phyloP scores from a whole-genome alignment of 2,329 filamentous ascomycete genomes.

The Aurifilum marmelostoma region DNA sequence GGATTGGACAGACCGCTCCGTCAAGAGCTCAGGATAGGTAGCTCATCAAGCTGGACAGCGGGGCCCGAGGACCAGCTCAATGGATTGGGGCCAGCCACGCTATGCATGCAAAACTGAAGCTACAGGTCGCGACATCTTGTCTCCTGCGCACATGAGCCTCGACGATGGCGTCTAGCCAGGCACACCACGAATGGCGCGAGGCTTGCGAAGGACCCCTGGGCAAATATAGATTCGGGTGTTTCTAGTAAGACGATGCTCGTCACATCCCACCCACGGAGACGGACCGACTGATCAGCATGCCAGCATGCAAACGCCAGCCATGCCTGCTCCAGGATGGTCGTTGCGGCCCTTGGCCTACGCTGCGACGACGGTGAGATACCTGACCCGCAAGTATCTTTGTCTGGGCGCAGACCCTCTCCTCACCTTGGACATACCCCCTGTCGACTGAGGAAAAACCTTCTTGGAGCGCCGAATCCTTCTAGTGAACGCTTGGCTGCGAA shows the following conservation, averaged over 20 bases:
- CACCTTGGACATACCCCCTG: neutral
- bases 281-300: conserved; percentile 8
- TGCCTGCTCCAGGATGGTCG: conserved; percentile 8
- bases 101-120: neutral
- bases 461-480: neutral
- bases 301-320: conserved; percentile 8
- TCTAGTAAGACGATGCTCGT: neutral
- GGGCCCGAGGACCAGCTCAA: neutral
- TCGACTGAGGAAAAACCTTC: neutral
- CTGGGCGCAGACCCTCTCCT: neutral
- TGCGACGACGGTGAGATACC: conserved; percentile 5
- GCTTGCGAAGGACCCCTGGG: neutral
- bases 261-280: neutral
- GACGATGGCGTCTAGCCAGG: conserved; percentile 68
- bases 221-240: neutral
- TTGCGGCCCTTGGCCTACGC: neutral
- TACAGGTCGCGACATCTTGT: neutral
- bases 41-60: neutral
- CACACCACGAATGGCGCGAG: conserved; percentile 34
- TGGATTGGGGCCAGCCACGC: neutral
- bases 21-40: conserved; percentile 46
- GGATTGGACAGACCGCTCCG: neutral
- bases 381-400: neutral
- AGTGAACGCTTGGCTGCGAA: neutral
- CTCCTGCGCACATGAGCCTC: conserved; percentile 68